Percentiles rank a stretch among this genome's conserved stretches.
These are phyloP conservation scores for Poterioochromonas sp. DNA, from an alignment of 352 stramenopile genomes.

Conservation along the genomic window DNA sequence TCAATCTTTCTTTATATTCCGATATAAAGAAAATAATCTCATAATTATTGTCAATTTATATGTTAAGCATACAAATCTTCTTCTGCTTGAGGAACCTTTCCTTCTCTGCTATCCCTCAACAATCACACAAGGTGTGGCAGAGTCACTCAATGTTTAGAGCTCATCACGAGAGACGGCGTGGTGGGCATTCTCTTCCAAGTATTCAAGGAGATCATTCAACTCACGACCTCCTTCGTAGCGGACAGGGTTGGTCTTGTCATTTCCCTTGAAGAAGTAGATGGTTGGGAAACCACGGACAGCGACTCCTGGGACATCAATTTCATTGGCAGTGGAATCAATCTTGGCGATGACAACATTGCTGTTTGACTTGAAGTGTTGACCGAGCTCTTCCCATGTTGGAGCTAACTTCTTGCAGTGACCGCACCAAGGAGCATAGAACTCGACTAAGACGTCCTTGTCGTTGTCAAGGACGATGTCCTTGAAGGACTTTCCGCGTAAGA, in stretches of 20 bases:
- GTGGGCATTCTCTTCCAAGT: constrained; percentile 72
- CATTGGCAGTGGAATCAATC: constrained; percentile 88
- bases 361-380: constrained; percentile 6
- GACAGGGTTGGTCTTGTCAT: constrained; percentile 70
- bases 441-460: constrained; percentile 51
- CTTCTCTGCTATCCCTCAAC: too few relatives aligned
- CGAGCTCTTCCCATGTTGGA: constrained; percentile 56
- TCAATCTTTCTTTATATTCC: too few relatives aligned
- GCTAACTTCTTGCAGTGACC: constrained; percentile 68
- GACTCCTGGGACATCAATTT: constrained; percentile 76
- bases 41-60: too few relatives aligned
- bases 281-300: constrained; percentile 85
- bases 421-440: constrained; percentile 81
- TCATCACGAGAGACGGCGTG: constrained; percentile 40
- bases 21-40: too few relatives aligned
- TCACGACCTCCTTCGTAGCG: constrained; percentile 69
- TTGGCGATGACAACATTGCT: constrained; percentile 84
- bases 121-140: too few relatives aligned
- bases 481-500: constrained; percentile 82
- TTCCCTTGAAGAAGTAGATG: constrained; percentile 82
- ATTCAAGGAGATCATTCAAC: constrained; percentile 66
- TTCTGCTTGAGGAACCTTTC: too few relatives aligned
- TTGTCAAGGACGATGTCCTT: constrained; percentile 67
- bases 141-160: too few relatives aligned
- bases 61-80: too few relatives aligned